Evolutionary conservation across 495 filamentous ascomycete genomes (phyloP), one percentile per base, ranked within the genome.

Genomic region (Bacidia rubella): DNA sequence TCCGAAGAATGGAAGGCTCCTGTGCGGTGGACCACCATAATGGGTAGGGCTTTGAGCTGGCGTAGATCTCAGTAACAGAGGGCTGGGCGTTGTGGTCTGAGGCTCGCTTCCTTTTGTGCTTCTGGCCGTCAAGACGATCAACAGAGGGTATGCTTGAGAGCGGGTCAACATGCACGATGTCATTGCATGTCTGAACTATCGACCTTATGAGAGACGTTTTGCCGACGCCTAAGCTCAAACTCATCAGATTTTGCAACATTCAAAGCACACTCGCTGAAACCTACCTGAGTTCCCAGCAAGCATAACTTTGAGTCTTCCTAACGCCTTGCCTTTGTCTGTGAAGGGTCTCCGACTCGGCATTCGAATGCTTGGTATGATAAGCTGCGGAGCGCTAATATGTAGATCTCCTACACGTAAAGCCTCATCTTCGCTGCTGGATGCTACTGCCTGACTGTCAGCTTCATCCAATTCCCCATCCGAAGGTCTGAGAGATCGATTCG

Each of bases 361-460:
- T 57, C 79, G 83, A 58, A 99, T 87, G 64, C 87, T 94, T 9
- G 92, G 92, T 93, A 99, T 99, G 57, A 99, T 84, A 15, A 99
- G 76, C 65, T 97, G 90, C 26, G 90, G 87, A 17, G 78, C 79
- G 57, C 75, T 81, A 51, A 67, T 69, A 23, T 60, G 55, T 4
- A 56, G 19, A 20, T 63, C 44, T 25, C 56, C 61, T 21, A 65
- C 64, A 20, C 64, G 57, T 2, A 57, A 51, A 40, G 49, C 46
- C 26, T 73, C 68, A 24, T 74, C 74, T 26, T 65, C 63, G 22
- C 58, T 63, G 19, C 70, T 70, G 2, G 73, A 77, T 25, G 58
- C 64, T 46, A 78, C 58, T 11, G 69, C 69, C 45, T 79, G 68
- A 52, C 72, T 72, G 29, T 63, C 65, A 52, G 70, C 65, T 39